Evolutionary conservation across 345 rosid species (phyloP), one percentile per base, ranked within the genome.

Genomic region (Camelina hispida): DNA sequence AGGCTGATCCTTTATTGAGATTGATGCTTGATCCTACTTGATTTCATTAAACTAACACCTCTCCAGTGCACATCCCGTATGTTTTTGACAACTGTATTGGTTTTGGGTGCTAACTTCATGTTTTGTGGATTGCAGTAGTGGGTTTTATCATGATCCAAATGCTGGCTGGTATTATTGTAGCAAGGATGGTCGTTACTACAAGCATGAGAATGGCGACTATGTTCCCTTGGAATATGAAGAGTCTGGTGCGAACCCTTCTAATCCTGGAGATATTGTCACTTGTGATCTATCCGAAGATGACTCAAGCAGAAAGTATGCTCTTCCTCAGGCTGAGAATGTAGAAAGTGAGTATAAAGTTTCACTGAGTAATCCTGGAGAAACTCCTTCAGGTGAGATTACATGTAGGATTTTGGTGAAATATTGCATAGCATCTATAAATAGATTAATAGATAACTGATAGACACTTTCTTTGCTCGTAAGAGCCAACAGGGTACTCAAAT

Each of bases 81-180:
- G 20, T 30, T 48, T 57, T 18, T 52, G 42, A 32, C 30, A 20
- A 11, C 20, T 46, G 12, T 59, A 50, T 55, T 69, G 8, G n/a
- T 38, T 69, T 74, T 63, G 65, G 28, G 73, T 69, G 55, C 73
- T 62, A 22, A 76, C 32, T 42, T 7, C 54, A 2, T 15, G 32
- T 23, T 7, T 52, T 52, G 10, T 8, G n/a, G n/a, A 62, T 44
- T 81, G 84, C 89, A 90, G 97, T 59, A 88, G 85, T 78, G 97
- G 96, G 76, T 91, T 93, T 80, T 91, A 91, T 79, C 94, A 93
- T 72, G 93, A 91, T 58, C 90, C 96, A 23, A 73, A 6, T 79
- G 94, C 87, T 71, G 98, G 97, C 20, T 93, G 97, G 98, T 93
- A 91, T 74, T 91, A 91, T 76, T 87, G 90, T 73, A 87, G 85